Base-by-base conservation (phyloP, 129 eudicot species). In the Rutidosis leptorrhynchoides region DNA sequence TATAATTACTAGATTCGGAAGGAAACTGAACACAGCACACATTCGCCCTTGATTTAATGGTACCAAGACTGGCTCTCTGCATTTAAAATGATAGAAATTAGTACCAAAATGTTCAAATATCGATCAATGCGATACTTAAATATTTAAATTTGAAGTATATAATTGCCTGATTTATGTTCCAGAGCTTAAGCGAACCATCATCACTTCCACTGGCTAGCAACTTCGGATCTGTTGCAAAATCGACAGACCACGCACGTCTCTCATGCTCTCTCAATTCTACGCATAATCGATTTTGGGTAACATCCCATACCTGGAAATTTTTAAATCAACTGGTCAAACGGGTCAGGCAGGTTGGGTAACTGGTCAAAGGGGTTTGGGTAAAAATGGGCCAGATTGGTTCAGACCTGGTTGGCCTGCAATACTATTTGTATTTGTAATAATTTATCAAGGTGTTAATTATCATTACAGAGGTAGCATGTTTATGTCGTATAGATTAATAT, bases 121-220 rank as follows among this genome's bases (percentile, higher is more conserved):
- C 17, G 54, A 69, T 70, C 51, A 23, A 45, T 45, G 56, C 68
- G 64, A 45, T 57, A 66, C 53, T 65, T 48, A 17, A 66, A 20
- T 66, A 66, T 48, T 28, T 25, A 66, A 30, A 28, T 54, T 68
- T 61, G 43, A 71, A 67, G 42, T 56, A 55, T 65, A 17, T 70
- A 84, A 88, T 85, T 86, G 86, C 98, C 96, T 93, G 98, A 84
- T 93, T 93, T 74, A 88, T 82, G 73, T 84, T 93, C 98, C 98
- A 93, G 67, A 93, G 96, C 85, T 93, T 93, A 32, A 93, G 96
- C 12, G 89, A 88, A 60, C 95, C 90, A 73, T 93, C 98, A 57
- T 93, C 98, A 65, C 98, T 84, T 42, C 98, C 98, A 70, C 98
- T 93, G 52, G 96, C 96, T 67, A 93, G 78, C 87, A 93, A 66